Base-by-base conservation (phyloP, 345 rosid species). In the Eucalyptus melliodora region DNA sequence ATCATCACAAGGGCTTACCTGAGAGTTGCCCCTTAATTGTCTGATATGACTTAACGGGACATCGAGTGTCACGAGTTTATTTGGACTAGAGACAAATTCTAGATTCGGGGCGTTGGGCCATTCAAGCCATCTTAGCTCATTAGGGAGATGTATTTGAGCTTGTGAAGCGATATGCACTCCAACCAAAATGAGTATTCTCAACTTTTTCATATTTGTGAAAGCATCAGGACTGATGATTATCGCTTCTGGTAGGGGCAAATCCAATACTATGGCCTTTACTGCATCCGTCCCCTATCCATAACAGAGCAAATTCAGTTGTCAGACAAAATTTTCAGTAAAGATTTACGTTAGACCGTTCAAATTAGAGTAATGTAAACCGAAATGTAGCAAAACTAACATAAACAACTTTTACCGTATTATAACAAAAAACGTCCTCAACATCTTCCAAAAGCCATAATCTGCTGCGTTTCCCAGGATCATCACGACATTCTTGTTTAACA, bases 211-310 rank as follows among this genome's bases (percentile, higher is more conserved):
- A 17, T 51, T 51, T 51, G 56, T 3, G 56, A 51, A 17, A 17
- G 56, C 9, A 51, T 51, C 9, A 16, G 8, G 55, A 16, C 1
- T 16, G 4, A 27, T 12, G 4, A 14, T 12, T 5, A 60, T 27
- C 0, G 6, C 7, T 50, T 50, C 1, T 16, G 3, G 53, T 16
- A 1, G 3, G 19, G 1, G 0, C 53, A 0, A 6, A 1, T 2
- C 0, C 19, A 15, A 15, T 50, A 60, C 44, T 42, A 60, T 60
- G 34, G 69, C 69, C 31, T 60, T 6, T 13, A 60, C 69, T 3
- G 16, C 34, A 60, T 60, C 2, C 5, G 3, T 13, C 4, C 16
- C 7, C 69, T 60, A 3, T 27, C 8, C 34, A 27, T 27, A 60
- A 27, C 3, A 60, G 16, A 27, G 31, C 7, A 60, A 13, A 27